phyloP scores from a whole-genome alignment of 139 green algal species.

The Chlamydomonas sphaeroides region DNA sequence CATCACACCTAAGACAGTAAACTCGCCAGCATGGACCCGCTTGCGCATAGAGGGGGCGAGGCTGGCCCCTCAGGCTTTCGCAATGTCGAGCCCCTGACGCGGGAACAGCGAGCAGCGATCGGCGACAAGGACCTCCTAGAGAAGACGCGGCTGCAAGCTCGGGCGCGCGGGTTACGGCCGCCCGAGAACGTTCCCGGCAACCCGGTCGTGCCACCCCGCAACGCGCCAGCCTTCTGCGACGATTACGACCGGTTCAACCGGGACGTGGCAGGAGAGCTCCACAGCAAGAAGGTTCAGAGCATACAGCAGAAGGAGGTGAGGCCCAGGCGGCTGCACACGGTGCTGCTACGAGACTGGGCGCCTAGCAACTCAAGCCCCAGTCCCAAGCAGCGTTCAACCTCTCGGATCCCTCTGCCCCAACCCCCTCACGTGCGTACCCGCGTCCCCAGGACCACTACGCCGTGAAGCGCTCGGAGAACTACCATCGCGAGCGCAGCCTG shows the following conservation, averaged over 20 bases:
- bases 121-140: conserved; percentile 27
- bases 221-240: conserved; percentile 29
- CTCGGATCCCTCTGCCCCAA: too few species aligned
- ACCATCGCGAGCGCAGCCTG: conserved; percentile 17
- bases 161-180: not conserved
- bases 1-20: too few species aligned
- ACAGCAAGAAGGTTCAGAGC: conserved; percentile 30
- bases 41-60: not conserved
- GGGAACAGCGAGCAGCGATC: not conserved
- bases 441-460: conserved; percentile 46
- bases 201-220: conserved; percentile 31
- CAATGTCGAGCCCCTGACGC: conserved; percentile 11
- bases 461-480: conserved; percentile 34
- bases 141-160: conserved; percentile 6
- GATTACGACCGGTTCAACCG: conserved; percentile 46
- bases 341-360: too few species aligned
- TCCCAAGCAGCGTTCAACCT: too few species aligned
- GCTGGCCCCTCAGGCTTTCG: conserved; percentile 1
- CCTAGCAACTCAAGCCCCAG: too few species aligned
- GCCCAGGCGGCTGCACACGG: too few species aligned
- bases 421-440: too few species aligned
- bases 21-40: not conserved
- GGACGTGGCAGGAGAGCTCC: conserved; percentile 46
- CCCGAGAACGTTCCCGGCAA: not conserved
- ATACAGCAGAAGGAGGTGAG: conserved; percentile 31